Conservation (phyloP, 441 rosid genomes). For the Gossypium aridum region DNA sequence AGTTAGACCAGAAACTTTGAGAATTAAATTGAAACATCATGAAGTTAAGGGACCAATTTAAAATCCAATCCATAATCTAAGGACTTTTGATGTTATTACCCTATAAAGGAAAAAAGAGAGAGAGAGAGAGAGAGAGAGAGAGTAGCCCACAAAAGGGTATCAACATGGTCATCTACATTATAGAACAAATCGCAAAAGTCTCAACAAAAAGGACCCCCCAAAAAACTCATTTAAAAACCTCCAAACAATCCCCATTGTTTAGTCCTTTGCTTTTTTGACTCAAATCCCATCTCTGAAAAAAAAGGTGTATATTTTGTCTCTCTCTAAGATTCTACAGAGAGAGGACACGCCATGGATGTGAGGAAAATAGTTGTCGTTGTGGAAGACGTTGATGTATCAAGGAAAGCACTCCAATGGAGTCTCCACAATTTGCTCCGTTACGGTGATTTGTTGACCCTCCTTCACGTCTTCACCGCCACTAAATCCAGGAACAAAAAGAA, state of each 20-base stretch:
- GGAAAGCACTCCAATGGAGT: conserved; percentile 73
- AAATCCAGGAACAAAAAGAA: conserved; percentile 39
- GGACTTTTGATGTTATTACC: no score
- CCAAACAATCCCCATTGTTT: neutral
- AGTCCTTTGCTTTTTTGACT: neutral
- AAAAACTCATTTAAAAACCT: neutral
- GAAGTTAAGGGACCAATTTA: no score
- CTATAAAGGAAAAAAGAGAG: no score
- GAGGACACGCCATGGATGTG: conserved; percentile 30
- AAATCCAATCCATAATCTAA: no score
- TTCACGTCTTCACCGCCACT: conserved; percentile 55
- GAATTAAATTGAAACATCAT: no score
- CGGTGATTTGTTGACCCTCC: conserved; percentile 68
- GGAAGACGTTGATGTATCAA: conserved; percentile 63
- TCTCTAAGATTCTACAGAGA: neutral
- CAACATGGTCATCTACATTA: neutral
- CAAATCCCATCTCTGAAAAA: neutral
- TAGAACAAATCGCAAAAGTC: neutral
- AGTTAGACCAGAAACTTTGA: no score
- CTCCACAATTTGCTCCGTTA: conserved; percentile 64
- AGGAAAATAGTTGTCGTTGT: conserved; percentile 68
- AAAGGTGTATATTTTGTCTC: neutral
- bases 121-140: neutral
- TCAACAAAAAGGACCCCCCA: neutral
- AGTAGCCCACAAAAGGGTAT: neutral